Percentiles rank a stretch among this genome's conserved stretches.
These are phyloP conservation scores for Botrytis medusae DNA, from an alignment of 2,329 filamentous ascomycete species.

Conservation along the genomic window DNA sequence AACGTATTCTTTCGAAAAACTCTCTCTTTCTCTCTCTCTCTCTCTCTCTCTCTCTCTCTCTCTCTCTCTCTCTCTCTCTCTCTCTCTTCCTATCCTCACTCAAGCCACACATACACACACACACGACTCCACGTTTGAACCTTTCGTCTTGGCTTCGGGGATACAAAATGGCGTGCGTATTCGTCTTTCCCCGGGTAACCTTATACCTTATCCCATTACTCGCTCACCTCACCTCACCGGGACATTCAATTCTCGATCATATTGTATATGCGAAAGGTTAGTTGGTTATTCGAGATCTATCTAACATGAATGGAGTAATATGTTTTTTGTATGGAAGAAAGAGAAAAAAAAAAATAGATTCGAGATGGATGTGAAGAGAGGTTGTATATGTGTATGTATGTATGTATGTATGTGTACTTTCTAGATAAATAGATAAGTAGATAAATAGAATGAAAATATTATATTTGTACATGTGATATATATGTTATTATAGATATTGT, in stretches of 20 bases:
- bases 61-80: too few relatives aligned
- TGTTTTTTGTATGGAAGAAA: too few relatives aligned
- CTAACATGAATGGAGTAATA: conserved; percentile 1
- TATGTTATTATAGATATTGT: too few relatives aligned
- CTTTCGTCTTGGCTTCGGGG: neutral
- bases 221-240: neutral
- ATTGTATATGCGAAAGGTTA: too few relatives aligned
- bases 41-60: neutral
- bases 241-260: too few relatives aligned
- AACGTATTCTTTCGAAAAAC: too few relatives aligned
- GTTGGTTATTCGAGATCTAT: neutral
- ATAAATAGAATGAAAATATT: too few relatives aligned
- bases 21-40: neutral
- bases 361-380: too few relatives aligned
- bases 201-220: neutral
- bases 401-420: too few relatives aligned
- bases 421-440: too few relatives aligned
- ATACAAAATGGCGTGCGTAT: neutral
- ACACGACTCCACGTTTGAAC: neutral
- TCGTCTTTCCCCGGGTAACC: neutral
- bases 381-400: neutral
- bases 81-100: neutral
- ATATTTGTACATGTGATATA: too few relatives aligned
- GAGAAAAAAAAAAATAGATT: too few relatives aligned
- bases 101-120: conserved; percentile 15